A percentile compares a stretch with the other conserved stretches of the same genome.
phyloP scores from a whole-genome alignment of 805 yeast genomes.

The Monosporozyma aerobia region DNA sequence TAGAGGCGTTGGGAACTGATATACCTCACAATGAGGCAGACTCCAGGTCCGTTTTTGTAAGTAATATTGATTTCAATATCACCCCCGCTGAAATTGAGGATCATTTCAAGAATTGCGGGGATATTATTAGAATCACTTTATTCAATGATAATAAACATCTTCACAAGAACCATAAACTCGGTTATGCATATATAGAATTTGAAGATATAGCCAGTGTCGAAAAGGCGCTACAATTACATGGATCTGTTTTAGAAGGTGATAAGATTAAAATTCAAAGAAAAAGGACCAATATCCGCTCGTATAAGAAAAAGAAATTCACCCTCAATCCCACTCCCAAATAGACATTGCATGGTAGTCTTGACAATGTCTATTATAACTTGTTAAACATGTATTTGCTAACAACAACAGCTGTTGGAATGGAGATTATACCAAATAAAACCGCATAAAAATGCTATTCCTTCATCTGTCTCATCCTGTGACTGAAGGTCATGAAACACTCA shows the following conservation, averaged over 20 bases:
- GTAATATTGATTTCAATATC: constrained; percentile 40
- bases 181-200: constrained; percentile 59
- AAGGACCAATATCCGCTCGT: constrained; percentile 48
- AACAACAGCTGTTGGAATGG: not conserved
- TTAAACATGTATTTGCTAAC: not conserved
- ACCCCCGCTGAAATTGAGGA: constrained; percentile 45
- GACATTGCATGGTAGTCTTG: not conserved
- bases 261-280: constrained; percentile 40
- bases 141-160: constrained; percentile 31
- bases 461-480: too few relatives aligned
- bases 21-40: constrained; percentile 32
- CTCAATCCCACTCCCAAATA: not conserved
- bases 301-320: constrained; percentile 8
- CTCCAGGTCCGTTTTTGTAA: constrained; percentile 45
- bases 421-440: not conserved
- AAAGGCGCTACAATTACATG: constrained; percentile 39
- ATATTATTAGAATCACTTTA: constrained; percentile 44
- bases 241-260: constrained; percentile 37
- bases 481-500: too few relatives aligned
- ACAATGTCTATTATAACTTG: not conserved
- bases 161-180: constrained; percentile 37
- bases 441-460: too few relatives aligned
- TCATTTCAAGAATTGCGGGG: constrained; percentile 37
- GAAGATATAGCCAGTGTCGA: constrained; percentile 34
- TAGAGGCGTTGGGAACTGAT: not conserved